phyloP scores from a whole-genome alignment of 2,329 filamentous ascomycete genomes.

The Trichophyton mentagrophytes region DNA sequence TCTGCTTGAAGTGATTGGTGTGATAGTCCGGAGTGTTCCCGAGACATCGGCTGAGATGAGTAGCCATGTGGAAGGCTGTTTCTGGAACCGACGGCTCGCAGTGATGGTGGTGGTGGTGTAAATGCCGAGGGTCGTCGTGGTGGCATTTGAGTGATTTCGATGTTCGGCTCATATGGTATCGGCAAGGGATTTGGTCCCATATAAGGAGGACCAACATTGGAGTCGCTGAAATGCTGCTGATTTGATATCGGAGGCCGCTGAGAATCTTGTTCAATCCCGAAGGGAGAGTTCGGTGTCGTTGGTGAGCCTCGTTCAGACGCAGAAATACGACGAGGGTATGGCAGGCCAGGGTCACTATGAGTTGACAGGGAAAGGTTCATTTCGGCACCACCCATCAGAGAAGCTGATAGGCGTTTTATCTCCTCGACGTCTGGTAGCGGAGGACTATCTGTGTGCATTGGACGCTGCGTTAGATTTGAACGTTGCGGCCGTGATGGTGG shows the following conservation, averaged over 20 bases:
- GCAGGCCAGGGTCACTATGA: slow-evolving; percentile 10
- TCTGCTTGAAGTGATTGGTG: slow-evolving; percentile 17
- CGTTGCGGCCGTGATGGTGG: neutral
- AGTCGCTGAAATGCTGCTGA: neutral
- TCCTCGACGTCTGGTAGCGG: neutral
- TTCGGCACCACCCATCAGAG: neutral
- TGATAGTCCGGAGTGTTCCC: slow-evolving; percentile 19
- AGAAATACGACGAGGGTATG: neutral
- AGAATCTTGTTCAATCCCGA: neutral
- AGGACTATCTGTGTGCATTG: neutral
- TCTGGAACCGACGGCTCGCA: slow-evolving; percentile 2
- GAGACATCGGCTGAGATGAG: slow-evolving; percentile 20
- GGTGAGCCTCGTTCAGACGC: slow-evolving; percentile 1
- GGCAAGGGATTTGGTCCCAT: slow-evolving; percentile 10
- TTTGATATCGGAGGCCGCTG: neutral
- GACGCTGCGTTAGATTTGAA: neutral
- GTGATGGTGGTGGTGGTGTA: neutral
- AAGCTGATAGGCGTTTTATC: neutral
- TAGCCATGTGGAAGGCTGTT: slow-evolving; percentile 16
- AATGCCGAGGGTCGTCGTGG: slow-evolving; percentile 14
- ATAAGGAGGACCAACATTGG: neutral
- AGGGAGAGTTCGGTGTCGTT: neutral
- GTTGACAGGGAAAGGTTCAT: slow-evolving; percentile 8
- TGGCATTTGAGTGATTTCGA: slow-evolving; percentile 20
- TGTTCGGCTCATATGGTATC: slow-evolving; percentile 25